These are phyloP conservation scores for Sporodiniella umbellata DNA, from an alignment of 371 early-diverging fungal species.

Conservation along the genomic window DNA sequence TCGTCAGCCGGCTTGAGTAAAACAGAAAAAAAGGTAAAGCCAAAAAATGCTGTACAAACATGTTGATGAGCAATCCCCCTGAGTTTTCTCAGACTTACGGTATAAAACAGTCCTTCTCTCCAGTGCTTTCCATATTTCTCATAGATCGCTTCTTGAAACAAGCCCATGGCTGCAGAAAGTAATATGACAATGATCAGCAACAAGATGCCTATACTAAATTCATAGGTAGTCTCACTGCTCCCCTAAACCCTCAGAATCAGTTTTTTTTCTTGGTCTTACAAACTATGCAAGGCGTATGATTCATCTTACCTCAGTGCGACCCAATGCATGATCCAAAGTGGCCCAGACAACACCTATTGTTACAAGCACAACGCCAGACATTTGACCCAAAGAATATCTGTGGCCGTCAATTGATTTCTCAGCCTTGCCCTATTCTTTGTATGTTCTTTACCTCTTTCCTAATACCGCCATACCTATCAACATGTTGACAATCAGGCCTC, in stretches of 20 bases:
- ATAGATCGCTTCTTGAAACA: conserved; percentile 83
- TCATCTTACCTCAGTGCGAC: conserved; percentile 7
- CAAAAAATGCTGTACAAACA: conserved; percentile 60
- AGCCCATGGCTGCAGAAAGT: conserved; percentile 77
- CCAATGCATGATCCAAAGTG: conserved; percentile 47
- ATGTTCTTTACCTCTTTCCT: conserved; percentile 62
- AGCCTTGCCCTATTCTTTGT: not conserved
- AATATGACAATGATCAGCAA: conserved; percentile 73
- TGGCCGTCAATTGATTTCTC: not conserved
- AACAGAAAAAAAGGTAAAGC: conserved; percentile 78
- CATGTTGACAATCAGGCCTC: conserved; percentile 84
- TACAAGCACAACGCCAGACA: conserved; percentile 71
- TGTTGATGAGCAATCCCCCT: not conserved
- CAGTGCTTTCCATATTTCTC: conserved; percentile 79
- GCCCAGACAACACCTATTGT: conserved; percentile 76
- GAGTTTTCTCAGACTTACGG: conserved; percentile 35
- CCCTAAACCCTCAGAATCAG: conserved; percentile 5
- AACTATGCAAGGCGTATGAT: not conserved
- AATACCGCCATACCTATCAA: conserved; percentile 70
- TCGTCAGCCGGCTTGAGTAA: conserved; percentile 61
- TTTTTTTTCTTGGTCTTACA: not conserved
- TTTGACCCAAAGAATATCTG: conserved; percentile 32
- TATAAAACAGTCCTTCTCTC: conserved; percentile 90
- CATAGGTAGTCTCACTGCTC: conserved; percentile 31
- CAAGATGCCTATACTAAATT: conserved; percentile 72